phyloP scores from a whole-genome alignment of 176 grass and related monocot species.

The Oryza glumipatula region DNA sequence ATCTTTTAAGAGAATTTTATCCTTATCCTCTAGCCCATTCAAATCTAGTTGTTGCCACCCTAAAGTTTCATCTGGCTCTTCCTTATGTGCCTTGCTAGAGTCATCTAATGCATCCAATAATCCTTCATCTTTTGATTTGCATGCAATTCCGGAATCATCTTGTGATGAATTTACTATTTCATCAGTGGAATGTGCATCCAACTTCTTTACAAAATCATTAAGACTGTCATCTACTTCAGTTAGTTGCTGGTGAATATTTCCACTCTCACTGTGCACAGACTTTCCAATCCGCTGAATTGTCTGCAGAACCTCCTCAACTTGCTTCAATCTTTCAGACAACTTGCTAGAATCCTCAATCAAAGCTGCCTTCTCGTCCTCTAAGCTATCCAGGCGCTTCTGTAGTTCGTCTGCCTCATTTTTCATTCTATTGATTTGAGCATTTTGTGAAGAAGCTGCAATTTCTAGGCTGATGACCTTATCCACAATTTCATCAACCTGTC shows the following conservation, averaged over 20 bases:
- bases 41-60: constrained; percentile 30
- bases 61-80: constrained; percentile 36
- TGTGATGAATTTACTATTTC: constrained; percentile 39
- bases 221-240: constrained; percentile 47
- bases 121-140: constrained; percentile 35
- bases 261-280: constrained; percentile 38
- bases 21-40: constrained; percentile 43
- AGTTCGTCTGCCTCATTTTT: constrained; percentile 61
- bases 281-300: constrained; percentile 45
- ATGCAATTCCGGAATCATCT: background rate
- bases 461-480: constrained; percentile 70
- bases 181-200: constrained; percentile 29
- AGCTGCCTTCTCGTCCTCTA: constrained; percentile 50
- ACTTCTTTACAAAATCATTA: constrained; percentile 48
- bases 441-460: constrained; percentile 56
- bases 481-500: constrained; percentile 62
- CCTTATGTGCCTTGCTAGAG: constrained; percentile 12
- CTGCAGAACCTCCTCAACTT: constrained; percentile 57
- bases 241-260: constrained; percentile 46
- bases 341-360: constrained; percentile 44
- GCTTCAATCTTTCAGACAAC: constrained; percentile 56
- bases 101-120: background rate
- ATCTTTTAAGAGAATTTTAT: constrained; percentile 50
- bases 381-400: constrained; percentile 41
- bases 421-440: constrained; percentile 64